A percentile compares a stretch with the other conserved stretches of the same genome.
These are phyloP conservation scores for Saccharomyces hybrid DNA, from an alignment of 1,139 yeast genomes.

Conservation along the genomic window DNA sequence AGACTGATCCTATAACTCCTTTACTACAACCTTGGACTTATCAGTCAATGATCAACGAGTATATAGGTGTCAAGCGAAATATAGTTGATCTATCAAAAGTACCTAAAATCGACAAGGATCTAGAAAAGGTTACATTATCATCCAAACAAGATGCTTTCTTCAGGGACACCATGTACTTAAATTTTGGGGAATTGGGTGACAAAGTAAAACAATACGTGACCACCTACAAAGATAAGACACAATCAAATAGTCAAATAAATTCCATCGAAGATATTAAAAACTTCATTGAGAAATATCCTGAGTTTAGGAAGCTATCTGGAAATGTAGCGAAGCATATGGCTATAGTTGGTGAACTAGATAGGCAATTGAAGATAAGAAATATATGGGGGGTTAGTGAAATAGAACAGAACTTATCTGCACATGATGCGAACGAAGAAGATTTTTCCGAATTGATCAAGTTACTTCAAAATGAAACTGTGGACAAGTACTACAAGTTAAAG, in stretches of 20 bases:
- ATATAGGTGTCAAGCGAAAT: constrained; percentile 72
- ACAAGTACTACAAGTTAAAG: constrained; percentile 43
- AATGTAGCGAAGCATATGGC: constrained; percentile 93
- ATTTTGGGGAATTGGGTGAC: constrained; percentile 92
- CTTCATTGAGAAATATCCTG: constrained; percentile 88
- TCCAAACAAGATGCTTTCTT: constrained; percentile 70
- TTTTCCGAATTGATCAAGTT: constrained; percentile 41
- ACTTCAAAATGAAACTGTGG: constrained; percentile 28
- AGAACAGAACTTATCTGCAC: constrained; percentile 77
- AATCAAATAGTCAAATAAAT: constrained; percentile 59
- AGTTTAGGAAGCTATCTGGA: constrained; percentile 75
- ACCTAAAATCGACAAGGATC: constrained; percentile 37
- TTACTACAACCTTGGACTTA: constrained; percentile 93
- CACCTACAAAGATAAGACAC: constrained; percentile 68
- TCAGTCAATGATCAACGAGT: constrained; percentile 94
- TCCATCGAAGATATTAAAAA: constrained; percentile 83
- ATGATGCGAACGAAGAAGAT: constrained; percentile 47
- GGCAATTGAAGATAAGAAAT: constrained; percentile 49
- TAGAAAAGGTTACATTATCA: constrained; percentile 54
- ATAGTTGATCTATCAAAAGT: constrained; percentile 54
- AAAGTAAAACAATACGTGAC: constrained; percentile 79
- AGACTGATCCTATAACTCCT: constrained; percentile 89
- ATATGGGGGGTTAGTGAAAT: constrained; percentile 84
- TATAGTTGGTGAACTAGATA: constrained; percentile 76
- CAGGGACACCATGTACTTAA: constrained; percentile 70